Base-by-base conservation (phyloP, 768 basidiomycete species). In the Crucibulum laeve region DNA sequence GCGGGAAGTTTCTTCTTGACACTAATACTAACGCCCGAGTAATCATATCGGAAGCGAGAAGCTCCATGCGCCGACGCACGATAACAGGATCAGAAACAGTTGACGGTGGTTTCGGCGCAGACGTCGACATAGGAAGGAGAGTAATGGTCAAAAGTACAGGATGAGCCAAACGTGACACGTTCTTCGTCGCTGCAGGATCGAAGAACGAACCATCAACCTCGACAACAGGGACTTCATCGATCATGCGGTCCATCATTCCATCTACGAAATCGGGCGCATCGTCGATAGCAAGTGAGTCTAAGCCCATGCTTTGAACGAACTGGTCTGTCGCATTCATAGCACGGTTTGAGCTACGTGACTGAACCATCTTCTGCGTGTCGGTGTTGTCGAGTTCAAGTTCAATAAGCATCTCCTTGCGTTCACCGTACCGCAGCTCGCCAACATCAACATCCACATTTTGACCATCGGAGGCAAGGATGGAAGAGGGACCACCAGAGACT, bases 21-120 rank as follows among this genome's bases (percentile, higher is more conserved):
- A 96, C 93, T 35, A 98, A 77, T 23, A 98, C 87, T 23, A 99
- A 76, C 14, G 87, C 86, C 8, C 96, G 83, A 2, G 93, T 93
- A 59, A 98, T 92, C 92, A 98, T 98, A 64, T 98, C 96, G 21
- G 87, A 88, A 19, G 92, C 89, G 28, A 98, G 78, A 3, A 99
- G 79, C 69, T 99, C 96, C 92, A 98, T 96, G 18, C 95, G 72
- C 28, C 96, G 76, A 21, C 96, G 82, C 21, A 95, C 88, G 53
- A 99, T 93, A 40, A 87, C 81, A 0, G 92, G 85, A 57, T 95
- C 91, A 0, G 89, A 89, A 3, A 67, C 67, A 4, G 69, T 61
- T 25, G 75, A 67, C 1, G 71, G 71, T 23, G 77, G 70, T 38
- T 72, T 67, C 10, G 60, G 55, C 14, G 58, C 41, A 43, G 52